Evolutionary conservation across 306 rosid species (phyloP).

Genomic region (Sesbania bispinosa): DNA sequence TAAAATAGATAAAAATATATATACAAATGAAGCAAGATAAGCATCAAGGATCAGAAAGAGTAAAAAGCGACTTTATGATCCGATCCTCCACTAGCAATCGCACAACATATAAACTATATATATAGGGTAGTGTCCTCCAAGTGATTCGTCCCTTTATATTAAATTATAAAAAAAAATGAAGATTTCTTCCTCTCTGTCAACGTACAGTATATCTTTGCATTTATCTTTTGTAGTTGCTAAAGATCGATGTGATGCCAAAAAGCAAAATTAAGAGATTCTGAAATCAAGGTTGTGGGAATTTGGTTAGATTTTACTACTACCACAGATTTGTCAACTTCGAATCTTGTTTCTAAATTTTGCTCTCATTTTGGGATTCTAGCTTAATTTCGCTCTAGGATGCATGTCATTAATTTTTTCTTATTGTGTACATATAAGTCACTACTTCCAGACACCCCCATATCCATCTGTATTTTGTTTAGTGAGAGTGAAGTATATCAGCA

Average conservation of each 20-base stretch:
- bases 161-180: constrained; percentile 22
- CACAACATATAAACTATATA: too few relatives aligned
- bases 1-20: constrained; percentile 3
- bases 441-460: constrained; percentile 42
- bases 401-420: not conserved
- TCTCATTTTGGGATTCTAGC: too few relatives aligned
- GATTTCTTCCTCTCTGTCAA: constrained; percentile 42
- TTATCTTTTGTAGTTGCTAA: constrained; percentile 10
- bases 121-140: constrained; percentile 18
- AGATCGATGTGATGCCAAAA: not conserved
- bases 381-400: constrained; percentile 9
- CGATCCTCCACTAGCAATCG: too few relatives aligned
- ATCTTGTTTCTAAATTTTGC: not conserved
- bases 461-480: constrained; percentile 52
- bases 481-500: constrained; percentile 78
- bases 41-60: too few relatives aligned
- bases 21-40: not conserved
- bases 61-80: too few relatives aligned
- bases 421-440: not conserved
- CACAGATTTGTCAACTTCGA: not conserved
- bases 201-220: constrained; percentile 32
- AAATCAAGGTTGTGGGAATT: not conserved
- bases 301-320: not conserved
- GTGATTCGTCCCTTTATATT: constrained; percentile 20
- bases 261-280: constrained; percentile 16